These are phyloP conservation scores for Phytophthora lateralis DNA, from an alignment of 352 stramenopile species.

Conservation along the genomic window DNA sequence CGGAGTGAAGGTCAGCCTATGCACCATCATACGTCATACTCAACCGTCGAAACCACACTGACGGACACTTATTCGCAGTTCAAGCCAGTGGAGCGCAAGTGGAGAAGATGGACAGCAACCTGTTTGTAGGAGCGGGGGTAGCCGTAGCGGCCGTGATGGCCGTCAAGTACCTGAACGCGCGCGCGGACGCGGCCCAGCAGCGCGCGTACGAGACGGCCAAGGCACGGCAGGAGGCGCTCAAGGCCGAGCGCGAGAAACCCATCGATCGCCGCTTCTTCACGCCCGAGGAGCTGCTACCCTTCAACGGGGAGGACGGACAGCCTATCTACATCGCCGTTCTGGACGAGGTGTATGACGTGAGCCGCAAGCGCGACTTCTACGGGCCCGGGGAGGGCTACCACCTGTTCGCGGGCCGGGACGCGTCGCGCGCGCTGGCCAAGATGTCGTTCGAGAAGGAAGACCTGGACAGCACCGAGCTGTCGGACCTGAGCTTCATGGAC, in stretches of 20 bases:
- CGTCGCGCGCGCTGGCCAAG: slow-evolving; percentile 93
- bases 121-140: slow-evolving; percentile 62
- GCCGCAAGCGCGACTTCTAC: slow-evolving; percentile 95
- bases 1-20: neutral
- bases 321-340: slow-evolving; percentile 96
- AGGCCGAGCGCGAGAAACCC: slow-evolving; percentile 65
- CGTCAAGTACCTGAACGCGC: slow-evolving; percentile 69
- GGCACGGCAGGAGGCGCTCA: slow-evolving; percentile 66
- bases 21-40: slow-evolving; percentile 1
- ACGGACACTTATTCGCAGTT: slow-evolving; percentile 24
- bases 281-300: slow-evolving; percentile 87
- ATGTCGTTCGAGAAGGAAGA: slow-evolving; percentile 96
- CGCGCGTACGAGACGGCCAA: slow-evolving; percentile 67
- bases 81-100: slow-evolving; percentile 25
- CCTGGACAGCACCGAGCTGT: slow-evolving; percentile 85
- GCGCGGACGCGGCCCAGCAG: slow-evolving; percentile 63
- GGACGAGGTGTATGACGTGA: slow-evolving; percentile 97
- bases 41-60: neutral
- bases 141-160: slow-evolving; percentile 56
- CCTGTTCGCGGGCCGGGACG: slow-evolving; percentile 95
- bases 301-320: slow-evolving; percentile 92
- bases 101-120: slow-evolving; percentile 36
- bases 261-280: slow-evolving; percentile 92
- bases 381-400: slow-evolving; percentile 96
- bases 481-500: slow-evolving; percentile 84